Conservation (phyloP, 345 rosid species). For the Carallia pectinifolia region DNA sequence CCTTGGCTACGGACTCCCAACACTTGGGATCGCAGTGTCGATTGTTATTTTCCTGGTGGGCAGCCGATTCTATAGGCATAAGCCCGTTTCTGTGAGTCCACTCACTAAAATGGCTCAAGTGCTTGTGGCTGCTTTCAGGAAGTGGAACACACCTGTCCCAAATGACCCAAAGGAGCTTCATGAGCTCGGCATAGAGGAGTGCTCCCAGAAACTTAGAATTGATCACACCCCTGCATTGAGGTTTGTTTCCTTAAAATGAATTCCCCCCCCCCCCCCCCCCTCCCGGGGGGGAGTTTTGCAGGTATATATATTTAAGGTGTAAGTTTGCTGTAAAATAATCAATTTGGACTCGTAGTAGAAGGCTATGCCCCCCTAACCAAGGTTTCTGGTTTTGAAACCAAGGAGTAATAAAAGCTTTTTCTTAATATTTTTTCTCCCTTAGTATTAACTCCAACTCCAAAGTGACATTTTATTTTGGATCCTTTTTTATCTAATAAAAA, state of each 20-base stretch:
- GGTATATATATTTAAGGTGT: no score
- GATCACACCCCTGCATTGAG: constrained; percentile 49
- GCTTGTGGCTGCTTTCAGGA: constrained; percentile 45
- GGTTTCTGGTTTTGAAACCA: no score
- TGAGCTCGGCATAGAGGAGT: constrained; percentile 41
- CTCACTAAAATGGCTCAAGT: constrained; percentile 47
- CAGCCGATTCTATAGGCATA: constrained; percentile 52
- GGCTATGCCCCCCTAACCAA: no score
- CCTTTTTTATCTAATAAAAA: no score
- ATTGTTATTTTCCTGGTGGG: constrained; percentile 47
- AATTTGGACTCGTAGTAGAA: no score
- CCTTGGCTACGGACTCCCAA: constrained; percentile 54
- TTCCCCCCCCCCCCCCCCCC: no score
- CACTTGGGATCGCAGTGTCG: constrained; percentile 39
- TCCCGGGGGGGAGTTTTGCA: no score
- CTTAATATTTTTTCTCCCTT: no score
- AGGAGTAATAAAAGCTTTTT: no score
- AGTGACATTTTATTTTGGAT: no score
- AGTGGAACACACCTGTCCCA: constrained; percentile 39
- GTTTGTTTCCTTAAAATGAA: constrained; percentile 11
- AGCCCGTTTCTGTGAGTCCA: constrained; percentile 46
- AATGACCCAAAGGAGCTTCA: constrained; percentile 47
- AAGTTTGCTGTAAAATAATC: no score
- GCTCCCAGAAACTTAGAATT: constrained; percentile 34
- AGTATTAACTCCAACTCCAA: no score